Evolutionary conservation across 768 basidiomycete species (phyloP).

Genomic region (Termitomyces bulborhizus): DNA sequence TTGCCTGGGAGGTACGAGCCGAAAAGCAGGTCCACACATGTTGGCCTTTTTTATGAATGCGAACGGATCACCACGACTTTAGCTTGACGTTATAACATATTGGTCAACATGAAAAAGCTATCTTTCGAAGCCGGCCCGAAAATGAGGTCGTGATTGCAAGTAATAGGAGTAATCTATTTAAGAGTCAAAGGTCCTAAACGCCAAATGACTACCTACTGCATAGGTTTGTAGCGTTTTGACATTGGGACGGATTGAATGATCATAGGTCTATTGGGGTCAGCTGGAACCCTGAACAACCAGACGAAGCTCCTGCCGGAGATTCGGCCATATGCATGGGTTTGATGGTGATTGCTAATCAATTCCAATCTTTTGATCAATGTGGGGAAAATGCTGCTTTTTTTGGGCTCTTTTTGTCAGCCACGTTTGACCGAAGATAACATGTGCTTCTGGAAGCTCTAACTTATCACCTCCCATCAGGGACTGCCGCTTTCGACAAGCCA

Average conservation of each 20-base stretch:
- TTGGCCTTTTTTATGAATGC: conserved; percentile 8
- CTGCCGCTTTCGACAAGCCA: too few relatives aligned
- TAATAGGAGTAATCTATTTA: background rate
- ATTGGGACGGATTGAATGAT: background rate
- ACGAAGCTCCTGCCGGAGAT: background rate
- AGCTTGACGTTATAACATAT: conserved; percentile 22
- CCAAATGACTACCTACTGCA: background rate
- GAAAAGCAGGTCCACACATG: background rate
- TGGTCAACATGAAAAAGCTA: conserved; percentile 15
- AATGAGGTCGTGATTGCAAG: background rate
- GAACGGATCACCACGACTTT: conserved; percentile 14
- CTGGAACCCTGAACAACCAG: background rate
- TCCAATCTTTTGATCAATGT: background rate
- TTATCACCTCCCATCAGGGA: too few relatives aligned
- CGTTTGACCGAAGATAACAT: too few relatives aligned
- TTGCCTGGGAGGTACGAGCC: background rate
- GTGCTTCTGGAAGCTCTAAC: too few relatives aligned
- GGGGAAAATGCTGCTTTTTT: background rate
- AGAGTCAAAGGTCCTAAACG: background rate
- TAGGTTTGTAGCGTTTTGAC: background rate
- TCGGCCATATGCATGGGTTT: background rate
- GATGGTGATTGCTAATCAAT: background rate
- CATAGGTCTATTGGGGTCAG: background rate
- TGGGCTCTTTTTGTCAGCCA: too few relatives aligned
- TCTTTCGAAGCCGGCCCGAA: conserved; percentile 10